phyloP scores from a whole-genome alignment of 495 filamentous ascomycete genomes.

The Aspergillus leporis region DNA sequence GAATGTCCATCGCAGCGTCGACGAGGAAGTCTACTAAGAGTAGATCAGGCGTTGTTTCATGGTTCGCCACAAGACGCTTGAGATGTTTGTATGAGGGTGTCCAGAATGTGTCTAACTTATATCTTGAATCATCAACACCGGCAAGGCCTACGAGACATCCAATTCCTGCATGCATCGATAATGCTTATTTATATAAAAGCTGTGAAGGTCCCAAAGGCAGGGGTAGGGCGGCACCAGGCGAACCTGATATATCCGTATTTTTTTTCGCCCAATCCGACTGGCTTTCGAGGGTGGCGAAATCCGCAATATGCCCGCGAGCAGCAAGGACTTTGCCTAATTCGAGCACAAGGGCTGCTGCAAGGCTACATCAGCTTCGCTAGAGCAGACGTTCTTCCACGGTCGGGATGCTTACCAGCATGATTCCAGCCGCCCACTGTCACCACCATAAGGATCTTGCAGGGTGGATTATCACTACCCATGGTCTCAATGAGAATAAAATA shows the following conservation, averaged over 20 bases:
- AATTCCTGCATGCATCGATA: slow-evolving; percentile 32
- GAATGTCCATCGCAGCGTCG: slow-evolving; percentile 38
- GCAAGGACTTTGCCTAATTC: slow-evolving; percentile 37
- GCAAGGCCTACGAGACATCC: slow-evolving; percentile 28
- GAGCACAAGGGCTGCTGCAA: slow-evolving; percentile 35
- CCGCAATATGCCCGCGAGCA: slow-evolving; percentile 34
- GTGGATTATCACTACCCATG: slow-evolving; percentile 10
- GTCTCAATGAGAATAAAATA: too few relatives aligned
- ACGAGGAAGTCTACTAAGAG: slow-evolving; percentile 42
- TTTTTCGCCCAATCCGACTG: slow-evolving; percentile 34
- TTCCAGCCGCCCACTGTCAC: slow-evolving; percentile 30
- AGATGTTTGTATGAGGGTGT: slow-evolving; percentile 33
- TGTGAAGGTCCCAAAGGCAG: slow-evolving; percentile 21
- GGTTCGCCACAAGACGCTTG: slow-evolving; percentile 22
- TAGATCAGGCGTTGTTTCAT: slow-evolving; percentile 27
- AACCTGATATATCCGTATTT: slow-evolving; percentile 28
- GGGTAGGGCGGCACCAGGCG: slow-evolving; percentile 24
- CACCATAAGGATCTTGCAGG: slow-evolving; percentile 29
- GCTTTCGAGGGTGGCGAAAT: slow-evolving; percentile 39
- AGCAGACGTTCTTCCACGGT: slow-evolving; percentile 9
- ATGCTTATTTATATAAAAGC: too few relatives aligned
- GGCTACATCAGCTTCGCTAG: slow-evolving; percentile 14
- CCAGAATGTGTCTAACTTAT: slow-evolving; percentile 40
- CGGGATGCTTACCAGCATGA: slow-evolving; percentile 22
- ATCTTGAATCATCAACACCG: slow-evolving; percentile 27